Evolutionary conservation across 495 filamentous ascomycete species (phyloP).

Genomic region (Gamarada debralockiae): DNA sequence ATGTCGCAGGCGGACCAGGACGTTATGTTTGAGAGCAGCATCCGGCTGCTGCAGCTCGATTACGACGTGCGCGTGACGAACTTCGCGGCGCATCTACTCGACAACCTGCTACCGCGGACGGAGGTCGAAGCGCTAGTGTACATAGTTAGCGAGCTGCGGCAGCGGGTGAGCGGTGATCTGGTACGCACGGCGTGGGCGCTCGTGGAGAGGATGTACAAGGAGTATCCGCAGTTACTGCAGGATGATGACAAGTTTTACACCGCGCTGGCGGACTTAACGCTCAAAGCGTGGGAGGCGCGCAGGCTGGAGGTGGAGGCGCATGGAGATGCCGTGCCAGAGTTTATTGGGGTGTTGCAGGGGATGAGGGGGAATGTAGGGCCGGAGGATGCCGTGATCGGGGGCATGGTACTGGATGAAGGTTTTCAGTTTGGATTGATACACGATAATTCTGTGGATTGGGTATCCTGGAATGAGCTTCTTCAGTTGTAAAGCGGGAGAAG

Average conservation of each 20-base stretch:
- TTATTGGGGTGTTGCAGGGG: background rate
- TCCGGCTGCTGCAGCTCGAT: conserved; percentile 36
- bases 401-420: background rate
- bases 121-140: conserved; percentile 41
- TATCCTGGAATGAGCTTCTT: background rate
- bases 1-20: conserved; percentile 35
- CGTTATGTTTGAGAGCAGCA: conserved; percentile 33
- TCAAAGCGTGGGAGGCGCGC: conserved; percentile 35
- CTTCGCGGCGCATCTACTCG: conserved; percentile 26
- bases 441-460: background rate
- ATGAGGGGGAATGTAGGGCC: background rate
- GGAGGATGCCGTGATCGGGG: background rate
- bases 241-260: conserved; percentile 29
- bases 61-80: conserved; percentile 20
- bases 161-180: conserved; percentile 26
- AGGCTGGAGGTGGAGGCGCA: background rate
- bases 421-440: background rate
- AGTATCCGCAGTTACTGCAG: conserved; percentile 25
- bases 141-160: conserved; percentile 37
- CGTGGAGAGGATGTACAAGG: conserved; percentile 28
- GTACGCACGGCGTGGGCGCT: conserved; percentile 33
- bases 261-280: conserved; percentile 33
- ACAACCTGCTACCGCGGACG: conserved; percentile 36
- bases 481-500: background rate
- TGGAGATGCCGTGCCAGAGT: background rate